These are phyloP conservation scores for Lentinula lateritia DNA, from an alignment of 768 basidiomycete genomes.

Conservation along the genomic window DNA sequence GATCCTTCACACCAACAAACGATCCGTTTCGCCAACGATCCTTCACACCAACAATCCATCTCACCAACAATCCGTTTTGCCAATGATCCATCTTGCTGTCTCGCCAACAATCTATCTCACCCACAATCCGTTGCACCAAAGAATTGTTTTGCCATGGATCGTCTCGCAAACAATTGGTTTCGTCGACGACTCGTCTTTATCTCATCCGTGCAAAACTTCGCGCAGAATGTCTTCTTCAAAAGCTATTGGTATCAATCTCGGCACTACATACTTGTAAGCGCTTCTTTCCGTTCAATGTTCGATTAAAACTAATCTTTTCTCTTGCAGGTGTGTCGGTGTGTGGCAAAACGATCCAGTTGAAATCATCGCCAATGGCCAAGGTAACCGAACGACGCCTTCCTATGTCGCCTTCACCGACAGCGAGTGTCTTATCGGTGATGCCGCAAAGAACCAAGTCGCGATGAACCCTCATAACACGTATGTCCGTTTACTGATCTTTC, in stretches of 20 bases:
- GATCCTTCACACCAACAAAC: too few relatives aligned
- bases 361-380: slow-evolving; percentile 88
- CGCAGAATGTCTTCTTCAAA: slow-evolving; percentile 9
- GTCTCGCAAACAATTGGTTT: too few relatives aligned
- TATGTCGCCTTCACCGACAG: slow-evolving; percentile 90
- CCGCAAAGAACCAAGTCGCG: slow-evolving; percentile 73
- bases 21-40: too few relatives aligned
- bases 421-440: slow-evolving; percentile 74
- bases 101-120: too few relatives aligned
- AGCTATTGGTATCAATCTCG: slow-evolving; percentile 66
- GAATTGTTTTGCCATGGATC: too few relatives aligned
- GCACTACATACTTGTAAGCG: slow-evolving; percentile 53
- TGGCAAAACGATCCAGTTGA: slow-evolving; percentile 38
- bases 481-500: slow-evolving; percentile 16
- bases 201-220: background rate
- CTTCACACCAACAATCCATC: too few relatives aligned
- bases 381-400: slow-evolving; percentile 86
- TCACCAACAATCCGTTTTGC: too few relatives aligned
- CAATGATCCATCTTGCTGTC: too few relatives aligned
- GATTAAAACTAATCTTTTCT: background rate
- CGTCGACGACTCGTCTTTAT: too few relatives aligned
- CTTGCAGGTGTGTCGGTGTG: slow-evolving; percentile 1
- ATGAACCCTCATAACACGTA: slow-evolving; percentile 70
- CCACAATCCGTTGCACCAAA: too few relatives aligned
- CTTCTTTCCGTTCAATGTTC: slow-evolving; percentile 52